Base-by-base conservation (phyloP, 805 yeast species). In the Lipomyces yamadae region DNA sequence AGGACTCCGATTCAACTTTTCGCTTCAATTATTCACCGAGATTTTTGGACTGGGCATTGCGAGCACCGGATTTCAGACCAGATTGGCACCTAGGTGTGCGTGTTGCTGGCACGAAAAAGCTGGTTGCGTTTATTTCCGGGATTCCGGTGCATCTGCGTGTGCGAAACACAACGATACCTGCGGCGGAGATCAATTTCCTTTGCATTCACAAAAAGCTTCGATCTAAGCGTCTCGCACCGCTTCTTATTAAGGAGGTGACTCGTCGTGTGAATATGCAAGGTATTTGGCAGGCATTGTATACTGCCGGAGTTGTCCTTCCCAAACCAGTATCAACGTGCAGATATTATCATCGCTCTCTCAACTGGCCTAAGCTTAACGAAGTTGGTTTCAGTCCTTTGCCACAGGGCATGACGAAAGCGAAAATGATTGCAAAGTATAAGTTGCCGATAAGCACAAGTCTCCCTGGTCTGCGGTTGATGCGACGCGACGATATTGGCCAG, bases 31-130 rank as follows among this genome's bases (percentile, higher is more conserved):
- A 95, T 78, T 84, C 92, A 0, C 85, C 87, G 37, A 88, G 86
- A 37, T 94, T 95, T 74, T 85, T 95, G 76, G 84, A 88, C 73
- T 95, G 98, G 98, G 97, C 97, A 0, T 81, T 95, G 72, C 89
- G 89, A 70, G 91, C 97, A 2, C 99, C 99, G 0, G 98, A 98
- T 18, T 94, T 94, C 90, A 82, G 82, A 59, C 81, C 83, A 63
- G 94, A 93, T 13, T 94, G 98, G 97, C 89, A 90, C 73, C 89
- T 92, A 45, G 98, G 98, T 71, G 97, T 95, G 15, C 83, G 98
- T 52, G 98, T 92, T 35, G 86, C 86, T 70, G 83, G 82, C 1
- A 86, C 90, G 37, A 86, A 88, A 0, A 89, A 90, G 77, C 82
- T 95, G 70, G 93, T 95, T 61, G 98, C 96, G 0, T 95, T 94